Conservation (phyloP, 441 rosid species). For the Metrosideros polymorpha region DNA sequence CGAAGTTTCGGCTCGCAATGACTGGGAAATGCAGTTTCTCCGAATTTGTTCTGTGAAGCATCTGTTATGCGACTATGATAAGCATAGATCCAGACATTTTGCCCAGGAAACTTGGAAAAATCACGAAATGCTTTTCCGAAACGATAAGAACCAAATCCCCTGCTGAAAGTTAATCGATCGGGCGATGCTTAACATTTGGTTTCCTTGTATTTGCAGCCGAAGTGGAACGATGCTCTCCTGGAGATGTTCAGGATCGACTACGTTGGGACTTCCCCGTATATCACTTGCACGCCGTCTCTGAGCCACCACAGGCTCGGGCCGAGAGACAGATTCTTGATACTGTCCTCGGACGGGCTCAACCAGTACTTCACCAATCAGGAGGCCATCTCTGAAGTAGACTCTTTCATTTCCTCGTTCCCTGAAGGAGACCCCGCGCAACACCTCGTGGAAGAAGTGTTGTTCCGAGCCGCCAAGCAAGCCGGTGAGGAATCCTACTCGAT, state of each 20-base stretch:
- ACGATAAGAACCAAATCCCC: background rate
- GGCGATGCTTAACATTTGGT: background rate
- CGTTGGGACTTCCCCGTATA: constrained; percentile 48
- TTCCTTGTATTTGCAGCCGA: constrained; percentile 24
- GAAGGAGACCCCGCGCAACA: constrained; percentile 77
- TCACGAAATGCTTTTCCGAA: background rate
- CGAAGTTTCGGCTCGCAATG: background rate
- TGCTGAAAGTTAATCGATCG: background rate
- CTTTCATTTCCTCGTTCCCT: constrained; percentile 44
- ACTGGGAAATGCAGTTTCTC: background rate
- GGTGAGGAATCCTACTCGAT: constrained; percentile 18
- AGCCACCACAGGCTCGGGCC: constrained; percentile 40
- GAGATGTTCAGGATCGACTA: constrained; percentile 56
- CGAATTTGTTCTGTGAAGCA: background rate
- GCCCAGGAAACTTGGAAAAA: background rate
- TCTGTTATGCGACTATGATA: background rate
- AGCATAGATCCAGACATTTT: background rate
- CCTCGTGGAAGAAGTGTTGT: constrained; percentile 48
- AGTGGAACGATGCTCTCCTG: constrained; percentile 53
- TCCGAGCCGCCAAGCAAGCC: constrained; percentile 60
- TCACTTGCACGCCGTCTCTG: constrained; percentile 48
- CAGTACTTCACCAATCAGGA: constrained; percentile 57
- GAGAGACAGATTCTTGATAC: constrained; percentile 42
- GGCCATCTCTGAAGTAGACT: constrained; percentile 41
- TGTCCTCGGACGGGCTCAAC: constrained; percentile 61